These are phyloP conservation scores for Phytophthora sojae DNA, from an alignment of 352 stramenopile genomes.

Conservation along the genomic window DNA sequence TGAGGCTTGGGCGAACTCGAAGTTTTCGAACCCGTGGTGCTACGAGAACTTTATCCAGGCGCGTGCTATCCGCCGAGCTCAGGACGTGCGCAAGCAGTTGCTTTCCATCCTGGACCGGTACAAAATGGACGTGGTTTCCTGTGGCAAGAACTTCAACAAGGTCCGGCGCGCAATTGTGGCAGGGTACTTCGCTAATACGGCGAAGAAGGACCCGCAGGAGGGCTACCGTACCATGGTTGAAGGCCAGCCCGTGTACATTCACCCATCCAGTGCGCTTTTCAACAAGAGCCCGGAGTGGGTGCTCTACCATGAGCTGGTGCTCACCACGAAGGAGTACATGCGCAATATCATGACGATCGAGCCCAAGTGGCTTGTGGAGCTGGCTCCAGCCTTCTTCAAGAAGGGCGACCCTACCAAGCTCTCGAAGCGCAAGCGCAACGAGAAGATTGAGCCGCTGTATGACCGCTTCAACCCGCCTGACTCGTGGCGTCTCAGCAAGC, in stretches of 20 bases:
- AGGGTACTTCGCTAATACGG: conserved; percentile 99
- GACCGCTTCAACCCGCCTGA: conserved; percentile 98
- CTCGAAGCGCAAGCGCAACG: conserved; percentile 97
- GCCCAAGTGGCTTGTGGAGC: conserved; percentile 98
- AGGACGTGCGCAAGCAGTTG: conserved; percentile 99
- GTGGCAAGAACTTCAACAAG: conserved; percentile 97
- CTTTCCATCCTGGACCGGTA: conserved; percentile 99
- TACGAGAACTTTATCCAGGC: conserved; percentile 99
- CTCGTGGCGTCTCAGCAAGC: conserved; percentile 97
- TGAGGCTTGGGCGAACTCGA: conserved; percentile 97
- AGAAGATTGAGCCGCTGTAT: conserved; percentile 99
- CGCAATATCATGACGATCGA: conserved; percentile 99
- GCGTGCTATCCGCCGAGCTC: conserved; percentile 95
- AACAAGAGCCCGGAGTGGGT: conserved; percentile 99
- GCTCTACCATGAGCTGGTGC: conserved; percentile 98
- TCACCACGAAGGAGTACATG: conserved; percentile 99
- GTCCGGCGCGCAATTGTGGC: conserved; percentile 98
- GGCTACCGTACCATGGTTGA: conserved; percentile 99
- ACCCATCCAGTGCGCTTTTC: conserved; percentile 97
- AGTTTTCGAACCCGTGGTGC: conserved; percentile 99
- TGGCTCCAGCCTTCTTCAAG: conserved; percentile 97
- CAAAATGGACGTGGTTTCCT: conserved; percentile 98
- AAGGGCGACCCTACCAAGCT: conserved; percentile 98
- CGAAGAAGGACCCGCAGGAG: conserved; percentile 99
- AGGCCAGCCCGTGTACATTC: conserved; percentile 98